Base-by-base conservation (phyloP, 2,329 filamentous ascomycete species). In the Neobulgaria alba region DNA sequence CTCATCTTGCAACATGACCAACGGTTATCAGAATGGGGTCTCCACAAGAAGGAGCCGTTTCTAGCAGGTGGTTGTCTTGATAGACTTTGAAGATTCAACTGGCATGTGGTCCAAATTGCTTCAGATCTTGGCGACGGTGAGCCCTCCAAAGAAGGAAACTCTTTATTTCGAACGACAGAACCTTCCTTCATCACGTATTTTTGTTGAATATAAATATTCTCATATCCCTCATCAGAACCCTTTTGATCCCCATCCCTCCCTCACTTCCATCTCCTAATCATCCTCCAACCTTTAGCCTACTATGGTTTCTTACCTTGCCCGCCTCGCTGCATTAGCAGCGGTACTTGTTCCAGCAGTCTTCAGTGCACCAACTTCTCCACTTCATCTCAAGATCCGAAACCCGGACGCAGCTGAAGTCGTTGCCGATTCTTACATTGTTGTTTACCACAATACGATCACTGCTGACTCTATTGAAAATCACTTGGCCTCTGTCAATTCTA, bases 401-500 rank as follows among this genome's bases (percentile, higher is more conserved):
- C 57, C 66, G 2, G 59, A 67, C 21, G 67, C 67, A 40, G 50
- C 50, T 8, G 63, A 75, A 51, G 59, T 71, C 43, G 67, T 80
- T 30, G 62, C 69, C 20, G 69, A 75, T 63, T 67, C 67, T 36
- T 82, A 78, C 60, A 80, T 82, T 47, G 75, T 81, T 40, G 75
- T 82, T 43, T 81, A 79, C 65, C 75, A 79, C 58, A 65, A 64
- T 48, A 69, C 67, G 41, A 69, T 67, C 50, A 64, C 62, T 46
- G 62, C 68, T 16, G 67, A 66, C 12, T 62, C 63, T 29, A 69
- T 80, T 52, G 59, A 63, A 29, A 61, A 66, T 36, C 72, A 76
- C 57, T 62, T 74, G 54, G 59, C 63, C 21, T 64, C 60, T 41
- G 66, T 77, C 53, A 66, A 63, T 42, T 55, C 65, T 31, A 59